Evolutionary conservation across 352 stramenopile species (phyloP), one percentile per base, ranked within the genome.

Genomic region (Pythium dissotocum): DNA sequence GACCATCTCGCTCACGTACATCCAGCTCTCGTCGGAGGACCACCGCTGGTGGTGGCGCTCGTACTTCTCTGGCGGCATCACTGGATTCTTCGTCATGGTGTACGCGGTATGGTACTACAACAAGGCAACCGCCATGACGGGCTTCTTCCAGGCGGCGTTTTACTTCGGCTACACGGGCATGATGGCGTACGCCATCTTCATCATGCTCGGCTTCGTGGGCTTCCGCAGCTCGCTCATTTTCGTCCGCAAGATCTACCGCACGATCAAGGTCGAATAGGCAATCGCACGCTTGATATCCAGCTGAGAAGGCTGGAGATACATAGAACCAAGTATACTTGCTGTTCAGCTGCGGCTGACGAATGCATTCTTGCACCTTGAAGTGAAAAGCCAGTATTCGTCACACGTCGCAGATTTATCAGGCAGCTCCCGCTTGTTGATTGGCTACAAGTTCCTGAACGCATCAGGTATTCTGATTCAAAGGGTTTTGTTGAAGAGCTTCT

Each of bases 141-240:
- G 97, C 18, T 88, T 99, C 59, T 90, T 99, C 59, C 97, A 99
- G 76, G 84, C 85, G 3, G 96, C 91, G 30, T 99, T 99, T 75
- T 99, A 97, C 86, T 99, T 99, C 79, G 97, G 97, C 62, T 99
- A 99, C 88, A 98, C 98, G 84, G 85, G 90, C 38, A 92, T 99
- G 69, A 92, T 99, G 65, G 97, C 92, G 6, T 98, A 98, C 80
- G 97, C 88, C 44, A 98, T 99, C 73, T 98, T 98, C 72, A 85
- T 99, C 57, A 99, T 99, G 95, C 80, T 99, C 52, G 96, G 96
- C 71, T 97, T 94, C 75, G 89, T 98, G 63, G 96, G 96, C 55
- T 99, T 99, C 79, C 91, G 96, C 65, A 96, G 92, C 73, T 98
- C 95, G 72, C 89, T 99, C 53, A 66, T 93, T 53, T 99, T 99